These are phyloP conservation scores for Eragrostis curvula DNA, from an alignment of 176 grass and related monocot species.

Conservation along the genomic window DNA sequence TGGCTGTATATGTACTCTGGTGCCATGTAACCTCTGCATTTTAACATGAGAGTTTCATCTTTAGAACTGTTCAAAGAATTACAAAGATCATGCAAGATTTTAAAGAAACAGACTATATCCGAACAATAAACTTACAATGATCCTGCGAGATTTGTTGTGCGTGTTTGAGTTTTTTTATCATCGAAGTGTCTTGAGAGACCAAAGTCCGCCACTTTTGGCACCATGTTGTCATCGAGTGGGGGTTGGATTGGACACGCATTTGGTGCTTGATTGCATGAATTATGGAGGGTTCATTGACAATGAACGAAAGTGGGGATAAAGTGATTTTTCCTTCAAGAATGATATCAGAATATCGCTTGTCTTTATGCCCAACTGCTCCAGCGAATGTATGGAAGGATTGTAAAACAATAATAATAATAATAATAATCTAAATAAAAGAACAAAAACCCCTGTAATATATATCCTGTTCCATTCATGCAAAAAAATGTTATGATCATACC, in stretches of 20 bases:
- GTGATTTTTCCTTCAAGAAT: too few species aligned
- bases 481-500: conserved; percentile 6
- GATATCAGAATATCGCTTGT: too few species aligned
- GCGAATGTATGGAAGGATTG: too few species aligned
- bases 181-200: conserved; percentile 17
- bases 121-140: conserved; percentile 21
- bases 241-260: too few species aligned
- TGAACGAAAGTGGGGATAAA: too few species aligned
- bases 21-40: conserved; percentile 40
- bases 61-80: not conserved
- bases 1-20: not conserved
- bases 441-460: too few species aligned
- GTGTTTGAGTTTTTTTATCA: not conserved
- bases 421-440: too few species aligned
- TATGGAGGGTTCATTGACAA: not conserved
- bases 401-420: too few species aligned
- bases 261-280: too few species aligned
- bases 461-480: too few species aligned
- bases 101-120: not conserved
- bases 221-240: not conserved
- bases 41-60: not conserved
- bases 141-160: not conserved
- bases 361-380: too few species aligned
- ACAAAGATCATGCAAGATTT: not conserved
- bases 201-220: conserved; percentile 38